phyloP scores from a whole-genome alignment of 1,284 basidiomycete genomes.

The Cystobasidiaceae sp. region DNA sequence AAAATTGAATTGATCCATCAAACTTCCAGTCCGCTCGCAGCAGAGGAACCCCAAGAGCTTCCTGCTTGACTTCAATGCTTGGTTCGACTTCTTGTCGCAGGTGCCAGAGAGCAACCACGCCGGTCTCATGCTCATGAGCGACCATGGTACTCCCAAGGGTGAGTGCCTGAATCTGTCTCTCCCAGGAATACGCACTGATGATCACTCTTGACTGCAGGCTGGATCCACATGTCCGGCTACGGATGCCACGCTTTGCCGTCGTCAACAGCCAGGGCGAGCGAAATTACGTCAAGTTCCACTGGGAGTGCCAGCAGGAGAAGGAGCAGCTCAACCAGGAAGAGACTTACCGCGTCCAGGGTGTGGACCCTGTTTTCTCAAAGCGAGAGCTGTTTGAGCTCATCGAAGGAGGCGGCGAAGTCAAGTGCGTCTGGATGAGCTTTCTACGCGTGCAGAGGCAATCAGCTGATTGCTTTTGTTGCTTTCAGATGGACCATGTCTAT shows the following conservation, averaged over 20 bases:
- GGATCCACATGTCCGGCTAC: slow-evolving; percentile 43
- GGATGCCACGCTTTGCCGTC: slow-evolving; percentile 48
- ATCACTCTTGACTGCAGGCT: slow-evolving; percentile 56
- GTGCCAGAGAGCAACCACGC: slow-evolving; percentile 46
- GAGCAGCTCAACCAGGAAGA: slow-evolving; percentile 46
- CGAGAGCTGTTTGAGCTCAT: slow-evolving; percentile 49
- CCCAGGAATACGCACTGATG: slow-evolving; percentile 35
- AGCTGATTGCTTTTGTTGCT: too few relatives aligned
- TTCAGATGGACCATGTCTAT: slow-evolving; percentile 33
- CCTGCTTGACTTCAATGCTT: slow-evolving; percentile 44
- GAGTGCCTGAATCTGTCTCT: slow-evolving; percentile 3
- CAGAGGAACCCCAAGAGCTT: slow-evolving; percentile 44
- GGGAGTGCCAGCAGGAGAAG: slow-evolving; percentile 28
- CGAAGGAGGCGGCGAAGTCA: slow-evolving; percentile 47
- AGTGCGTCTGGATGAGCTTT: slow-evolving; percentile 17
- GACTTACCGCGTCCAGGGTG: slow-evolving; percentile 45
- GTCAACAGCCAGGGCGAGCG: slow-evolving; percentile 61
- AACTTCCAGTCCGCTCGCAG: slow-evolving; percentile 41
- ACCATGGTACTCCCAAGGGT: slow-evolving; percentile 45
- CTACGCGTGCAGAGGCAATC: too few relatives aligned
- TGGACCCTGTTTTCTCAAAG: slow-evolving; percentile 49
- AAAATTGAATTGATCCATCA: not conserved
- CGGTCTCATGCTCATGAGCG: slow-evolving; percentile 45
- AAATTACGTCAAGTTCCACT: slow-evolving; percentile 65
- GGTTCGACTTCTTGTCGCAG: slow-evolving; percentile 47